Evolutionary conservation across 1,139 yeast species (phyloP).

Genomic region (Scheffersomyces titani): DNA sequence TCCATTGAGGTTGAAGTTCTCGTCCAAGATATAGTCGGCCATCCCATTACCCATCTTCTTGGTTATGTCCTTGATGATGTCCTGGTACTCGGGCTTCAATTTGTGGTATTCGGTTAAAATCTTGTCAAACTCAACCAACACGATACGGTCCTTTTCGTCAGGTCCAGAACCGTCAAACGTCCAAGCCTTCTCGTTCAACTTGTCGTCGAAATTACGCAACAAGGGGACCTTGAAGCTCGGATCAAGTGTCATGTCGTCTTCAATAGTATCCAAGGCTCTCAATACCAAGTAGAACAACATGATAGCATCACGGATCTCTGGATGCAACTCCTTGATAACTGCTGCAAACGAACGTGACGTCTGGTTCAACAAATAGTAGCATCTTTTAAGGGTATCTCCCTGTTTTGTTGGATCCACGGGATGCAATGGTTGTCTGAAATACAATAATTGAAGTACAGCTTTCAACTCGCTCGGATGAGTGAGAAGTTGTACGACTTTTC

Average conservation of each 20-base stretch:
- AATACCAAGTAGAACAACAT: constrained; percentile 83
- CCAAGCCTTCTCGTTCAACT: constrained; percentile 71
- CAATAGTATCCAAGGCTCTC: constrained; percentile 93
- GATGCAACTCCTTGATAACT: constrained; percentile 88
- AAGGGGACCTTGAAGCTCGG: constrained; percentile 72
- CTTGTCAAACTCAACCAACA: constrained; percentile 66
- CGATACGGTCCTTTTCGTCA: constrained; percentile 78
- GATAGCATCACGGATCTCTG: constrained; percentile 80
- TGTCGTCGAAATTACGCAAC: constrained; percentile 65
- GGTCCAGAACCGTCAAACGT: constrained; percentile 74
- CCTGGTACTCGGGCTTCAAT: constrained; percentile 76
- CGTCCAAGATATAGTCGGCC: constrained; percentile 90
- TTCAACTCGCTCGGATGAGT: constrained; percentile 72
- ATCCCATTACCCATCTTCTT: constrained; percentile 92
- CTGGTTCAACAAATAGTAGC: constrained; percentile 64
- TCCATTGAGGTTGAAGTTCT: constrained; percentile 76
- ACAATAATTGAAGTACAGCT: constrained; percentile 63
- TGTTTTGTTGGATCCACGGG: constrained; percentile 48
- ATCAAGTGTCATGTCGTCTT: constrained; percentile 91
- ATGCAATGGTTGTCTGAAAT: constrained; percentile 56
- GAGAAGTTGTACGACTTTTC: constrained; percentile 62
- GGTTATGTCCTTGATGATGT: constrained; percentile 75
- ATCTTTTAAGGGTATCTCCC: constrained; percentile 53
- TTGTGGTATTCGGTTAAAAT: constrained; percentile 71
- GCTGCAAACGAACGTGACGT: constrained; percentile 94